phyloP scores from a whole-genome alignment of 768 basidiomycete species.

The Kwoniella shandongensis region DNA sequence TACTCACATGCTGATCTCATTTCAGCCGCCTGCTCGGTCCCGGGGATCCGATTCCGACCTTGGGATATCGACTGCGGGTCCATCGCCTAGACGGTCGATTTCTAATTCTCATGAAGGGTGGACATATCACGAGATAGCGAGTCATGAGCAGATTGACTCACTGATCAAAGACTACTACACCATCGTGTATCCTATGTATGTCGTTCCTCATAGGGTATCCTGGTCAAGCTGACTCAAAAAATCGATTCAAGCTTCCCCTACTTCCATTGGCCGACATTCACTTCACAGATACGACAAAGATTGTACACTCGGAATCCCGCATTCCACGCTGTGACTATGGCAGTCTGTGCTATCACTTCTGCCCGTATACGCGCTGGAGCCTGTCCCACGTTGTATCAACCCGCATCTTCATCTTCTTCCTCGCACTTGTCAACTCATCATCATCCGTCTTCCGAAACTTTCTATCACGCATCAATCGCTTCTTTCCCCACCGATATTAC shows the following conservation, averaged over 20 bases:
- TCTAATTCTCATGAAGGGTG: conserved; percentile 1
- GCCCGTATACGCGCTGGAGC: conserved; percentile 24
- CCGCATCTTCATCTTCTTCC: conserved; percentile 3
- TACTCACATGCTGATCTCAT: neutral
- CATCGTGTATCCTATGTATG: conserved; percentile 31
- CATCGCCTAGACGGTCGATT: neutral
- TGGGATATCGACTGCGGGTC: neutral
- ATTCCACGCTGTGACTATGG: conserved; percentile 21
- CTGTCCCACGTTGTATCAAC: neutral
- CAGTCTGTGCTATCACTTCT: conserved; percentile 25
- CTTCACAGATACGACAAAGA: conserved; percentile 4
- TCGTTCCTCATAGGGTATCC: neutral
- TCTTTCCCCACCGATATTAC: conserved; percentile 31
- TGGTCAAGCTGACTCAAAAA: neutral
- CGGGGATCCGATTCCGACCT: neutral
- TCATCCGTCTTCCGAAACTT: conserved; percentile 24
- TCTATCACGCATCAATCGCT: conserved; percentile 27
- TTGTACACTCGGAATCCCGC: conserved; percentile 19
- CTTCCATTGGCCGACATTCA: conserved; percentile 35
- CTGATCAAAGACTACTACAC: conserved; percentile 20
- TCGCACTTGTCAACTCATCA: neutral
- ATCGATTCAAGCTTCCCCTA: conserved; percentile 10
- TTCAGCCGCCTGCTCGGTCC: conserved; percentile 5
- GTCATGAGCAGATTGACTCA: conserved; percentile 16
- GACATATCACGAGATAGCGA: conserved; percentile 15